Evolutionary conservation across 2,329 filamentous ascomycete species (phyloP), one percentile per base, ranked within the genome.

Genomic region (Lachnellula subtilissima): DNA sequence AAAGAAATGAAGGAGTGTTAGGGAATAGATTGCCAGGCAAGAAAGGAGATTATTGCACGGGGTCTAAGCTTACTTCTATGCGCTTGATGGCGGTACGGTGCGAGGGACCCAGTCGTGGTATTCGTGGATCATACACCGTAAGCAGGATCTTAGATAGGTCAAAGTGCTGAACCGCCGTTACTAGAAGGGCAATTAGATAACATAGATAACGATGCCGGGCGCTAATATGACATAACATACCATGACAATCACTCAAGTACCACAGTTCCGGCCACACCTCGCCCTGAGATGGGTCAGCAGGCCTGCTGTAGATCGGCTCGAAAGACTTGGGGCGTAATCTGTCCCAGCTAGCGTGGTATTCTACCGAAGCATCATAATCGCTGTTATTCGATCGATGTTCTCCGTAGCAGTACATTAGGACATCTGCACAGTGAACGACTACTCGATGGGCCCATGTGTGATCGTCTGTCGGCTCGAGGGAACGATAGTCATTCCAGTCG

Each of bases 171-270:
- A 32, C 28, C 2, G 28, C 28, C 12, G 28, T 32, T 2, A 32
- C 28, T 32, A 11, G 28, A 32, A 11, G 28, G 28, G 28, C 28
- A 32, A 9, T 32, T 4, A 32, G 28, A 32, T 32, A 32, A 32
- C 28, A 32, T 32, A 32, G 28, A 32, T 32, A 11, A 9, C 9
- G 28, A 12, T 11, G 9, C 1, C 28, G 28, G 9, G 22, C 28
- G 28, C 9, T 32, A 9, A 32, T 8, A 11, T 32, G 28, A 32
- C 28, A 11, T 32, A 49, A 23, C 56, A 39, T 42, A 63, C 54
- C 61, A 51, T 65, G 62, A 37, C 61, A 65, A 56, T 65, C 59
- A 23, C 55, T 58, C 17, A 64, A 35, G 46, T 57, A 64, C 63
- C 63, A 65, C 23, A 63, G 28, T 37, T 64, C 62, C 15, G 62